Percentiles rank a stretch among this genome's conserved stretches.
phyloP scores from a whole-genome alignment of 2,329 filamentous ascomycete genomes.

The Pezicula neosporulosa region DNA sequence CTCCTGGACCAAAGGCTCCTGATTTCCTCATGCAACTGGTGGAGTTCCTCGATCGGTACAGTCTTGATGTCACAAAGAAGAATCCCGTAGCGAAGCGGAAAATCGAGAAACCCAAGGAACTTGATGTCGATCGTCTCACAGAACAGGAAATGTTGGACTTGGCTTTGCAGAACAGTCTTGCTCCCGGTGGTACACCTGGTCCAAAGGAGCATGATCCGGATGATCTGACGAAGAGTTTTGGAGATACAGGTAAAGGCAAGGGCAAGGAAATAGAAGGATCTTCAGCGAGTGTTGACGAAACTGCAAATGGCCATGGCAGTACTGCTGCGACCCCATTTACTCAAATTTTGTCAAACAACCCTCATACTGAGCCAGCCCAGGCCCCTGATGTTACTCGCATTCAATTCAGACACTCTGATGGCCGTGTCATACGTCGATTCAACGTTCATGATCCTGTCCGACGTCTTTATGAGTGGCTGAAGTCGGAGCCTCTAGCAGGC shows the following conservation, averaged over 20 bases:
- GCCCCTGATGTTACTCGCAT: constrained; percentile 78
- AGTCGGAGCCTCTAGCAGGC: constrained; percentile 78
- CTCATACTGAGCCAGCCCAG: constrained; percentile 76
- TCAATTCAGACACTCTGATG: constrained; percentile 84
- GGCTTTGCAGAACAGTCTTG: constrained; percentile 85
- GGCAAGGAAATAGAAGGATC: constrained; percentile 40
- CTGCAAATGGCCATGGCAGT: constrained; percentile 25
- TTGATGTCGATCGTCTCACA: constrained; percentile 84
- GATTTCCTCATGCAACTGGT: constrained; percentile 91
- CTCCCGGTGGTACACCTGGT: constrained; percentile 41
- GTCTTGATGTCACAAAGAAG: constrained; percentile 80
- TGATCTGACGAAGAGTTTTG: constrained; percentile 69
- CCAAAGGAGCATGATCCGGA: constrained; percentile 76
- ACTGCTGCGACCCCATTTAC: constrained; percentile 50
- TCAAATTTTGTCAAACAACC: constrained; percentile 65
- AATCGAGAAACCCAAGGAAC: constrained; percentile 62
- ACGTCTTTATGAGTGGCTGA: constrained; percentile 94
- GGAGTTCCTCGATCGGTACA: constrained; percentile 97
- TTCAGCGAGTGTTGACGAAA: constrained; percentile 31
- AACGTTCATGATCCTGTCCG: constrained; percentile 70
- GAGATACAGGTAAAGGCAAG: constrained; percentile 51
- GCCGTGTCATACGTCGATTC: constrained; percentile 87
- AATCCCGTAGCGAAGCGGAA: constrained; percentile 86
- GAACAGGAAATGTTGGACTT: constrained; percentile 97
- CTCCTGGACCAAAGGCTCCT: constrained; percentile 67